These are phyloP conservation scores for Termitomyces sp. DNA, from an alignment of 768 basidiomycete species.

Conservation along the genomic window DNA sequence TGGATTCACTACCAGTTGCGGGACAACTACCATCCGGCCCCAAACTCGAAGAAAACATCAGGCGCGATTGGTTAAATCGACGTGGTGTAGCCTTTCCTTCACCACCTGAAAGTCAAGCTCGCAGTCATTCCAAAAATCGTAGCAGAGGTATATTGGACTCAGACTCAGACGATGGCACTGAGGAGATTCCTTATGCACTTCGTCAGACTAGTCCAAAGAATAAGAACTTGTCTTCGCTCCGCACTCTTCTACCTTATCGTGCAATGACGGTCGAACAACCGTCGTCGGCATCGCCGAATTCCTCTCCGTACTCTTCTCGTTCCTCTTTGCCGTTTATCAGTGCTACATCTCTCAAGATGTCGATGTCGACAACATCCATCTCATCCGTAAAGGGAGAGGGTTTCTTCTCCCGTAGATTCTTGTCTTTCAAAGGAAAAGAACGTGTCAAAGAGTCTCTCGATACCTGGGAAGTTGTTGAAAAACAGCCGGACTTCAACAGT, in stretches of 20 bases:
- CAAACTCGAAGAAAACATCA: slow-evolving; percentile 38
- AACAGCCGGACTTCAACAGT: slow-evolving; percentile 18
- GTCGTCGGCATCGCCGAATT: slow-evolving; percentile 35
- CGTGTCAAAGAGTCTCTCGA: slow-evolving; percentile 34
- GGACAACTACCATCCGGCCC: slow-evolving; percentile 36
- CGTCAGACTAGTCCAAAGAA: slow-evolving; percentile 26
- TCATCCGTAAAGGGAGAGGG: slow-evolving; percentile 29
- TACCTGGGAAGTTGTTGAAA: slow-evolving; percentile 44
- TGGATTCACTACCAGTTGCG: slow-evolving; percentile 32
- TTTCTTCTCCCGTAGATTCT: slow-evolving; percentile 31
- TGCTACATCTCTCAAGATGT: slow-evolving; percentile 39
- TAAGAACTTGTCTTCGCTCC: slow-evolving; percentile 41
- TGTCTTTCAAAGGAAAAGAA: slow-evolving; percentile 40
- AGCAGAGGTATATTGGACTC: slow-evolving; percentile 27
- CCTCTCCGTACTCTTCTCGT: slow-evolving; percentile 37
- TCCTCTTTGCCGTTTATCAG: slow-evolving; percentile 38
- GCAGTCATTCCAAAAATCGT: slow-evolving; percentile 25
- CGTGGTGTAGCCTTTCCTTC: slow-evolving; percentile 31
- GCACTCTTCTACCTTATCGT: slow-evolving; percentile 42
- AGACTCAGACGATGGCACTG: slow-evolving; percentile 22
- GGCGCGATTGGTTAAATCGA: slow-evolving; percentile 27
- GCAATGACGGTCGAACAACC: slow-evolving; percentile 31
- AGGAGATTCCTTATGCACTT: slow-evolving; percentile 5
- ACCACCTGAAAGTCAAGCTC: slow-evolving; percentile 18
- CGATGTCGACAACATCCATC: slow-evolving; percentile 33